A percentile compares a stretch with the other conserved stretches of the same genome.
Evolutionary conservation across 768 basidiomycete genomes (phyloP).

Genomic region (Auriscalpium microsporum): DNA sequence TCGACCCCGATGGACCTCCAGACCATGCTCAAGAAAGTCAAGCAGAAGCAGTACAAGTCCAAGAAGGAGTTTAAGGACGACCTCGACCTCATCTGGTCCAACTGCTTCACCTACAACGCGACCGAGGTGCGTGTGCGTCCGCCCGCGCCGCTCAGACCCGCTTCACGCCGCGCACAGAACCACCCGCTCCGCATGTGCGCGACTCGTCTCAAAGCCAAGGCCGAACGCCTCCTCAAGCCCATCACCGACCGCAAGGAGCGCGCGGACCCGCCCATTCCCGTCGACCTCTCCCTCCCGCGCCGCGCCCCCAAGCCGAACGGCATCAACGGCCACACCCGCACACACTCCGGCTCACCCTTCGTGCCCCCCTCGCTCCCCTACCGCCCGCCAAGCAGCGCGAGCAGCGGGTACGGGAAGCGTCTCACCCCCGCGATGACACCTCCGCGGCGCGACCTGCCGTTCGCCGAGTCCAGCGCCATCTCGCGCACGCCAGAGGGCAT

Average conservation of each 20-base stretch:
- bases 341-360: conserved; percentile 21
- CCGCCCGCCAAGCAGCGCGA: conserved; percentile 16
- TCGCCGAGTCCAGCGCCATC: conserved; percentile 61
- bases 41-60: conserved; percentile 83
- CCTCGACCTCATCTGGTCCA: conserved; percentile 94
- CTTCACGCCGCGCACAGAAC: conserved; percentile 36
- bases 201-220: conserved; percentile 71
- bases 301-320: conserved; percentile 22
- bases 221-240: conserved; percentile 77
- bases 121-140: conserved; percentile 56
- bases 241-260: conserved; percentile 86
- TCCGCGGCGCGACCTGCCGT: conserved; percentile 37
- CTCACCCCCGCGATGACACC: conserved; percentile 13
- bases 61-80: conserved; percentile 93
- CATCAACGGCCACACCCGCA: conserved; percentile 35
- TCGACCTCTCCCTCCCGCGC: conserved; percentile 25
- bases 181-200: conserved; percentile 86
- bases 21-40: conserved; percentile 90
- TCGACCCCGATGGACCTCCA: conserved; percentile 92
- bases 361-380: conserved; percentile 25
- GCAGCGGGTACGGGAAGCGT: conserved; percentile 1
- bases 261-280: conserved; percentile 58
- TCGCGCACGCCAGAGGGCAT: conserved; percentile 69
- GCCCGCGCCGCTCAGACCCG: conserved; percentile 1
- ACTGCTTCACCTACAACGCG: conserved; percentile 89